Evolutionary conservation across 2,329 filamentous ascomycete species (phyloP).

Genomic region (Fusarium papillatum): DNA sequence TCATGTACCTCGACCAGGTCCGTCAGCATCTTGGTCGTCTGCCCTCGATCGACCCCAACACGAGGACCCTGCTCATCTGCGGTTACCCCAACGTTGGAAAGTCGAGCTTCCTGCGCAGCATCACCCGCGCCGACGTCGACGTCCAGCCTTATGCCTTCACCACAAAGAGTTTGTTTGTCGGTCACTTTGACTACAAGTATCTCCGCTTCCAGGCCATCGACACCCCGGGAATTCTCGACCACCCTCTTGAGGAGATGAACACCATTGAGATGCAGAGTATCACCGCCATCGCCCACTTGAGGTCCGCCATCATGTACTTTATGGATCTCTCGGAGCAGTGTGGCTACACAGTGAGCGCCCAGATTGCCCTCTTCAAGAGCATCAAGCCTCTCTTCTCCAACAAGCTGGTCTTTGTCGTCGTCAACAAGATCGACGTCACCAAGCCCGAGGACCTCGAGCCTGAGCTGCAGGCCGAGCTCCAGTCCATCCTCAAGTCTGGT

Average conservation of each 20-base stretch:
- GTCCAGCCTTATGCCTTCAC: constrained; percentile 99
- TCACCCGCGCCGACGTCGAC: constrained; percentile 95
- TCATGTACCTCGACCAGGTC: constrained; percentile 92
- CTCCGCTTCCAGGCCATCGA: constrained; percentile 82
- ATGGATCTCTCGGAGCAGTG: constrained; percentile 99
- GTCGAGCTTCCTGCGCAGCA: constrained; percentile 92
- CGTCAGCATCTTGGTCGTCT: constrained; percentile 97
- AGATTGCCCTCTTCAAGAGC: constrained; percentile 95
- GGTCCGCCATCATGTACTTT: constrained; percentile 96
- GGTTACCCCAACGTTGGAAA: constrained; percentile 99
- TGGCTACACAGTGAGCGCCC: constrained; percentile 91
- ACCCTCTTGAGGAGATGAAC: constrained; percentile 99
- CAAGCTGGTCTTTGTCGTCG: constrained; percentile 95
- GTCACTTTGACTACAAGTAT: constrained; percentile 95
- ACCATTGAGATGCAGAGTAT: constrained; percentile 99
- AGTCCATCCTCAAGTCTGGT: constrained; percentile 84
- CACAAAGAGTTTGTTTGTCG: constrained; percentile 96
- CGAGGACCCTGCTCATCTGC: constrained; percentile 94
- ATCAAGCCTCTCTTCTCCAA: constrained; percentile 98
- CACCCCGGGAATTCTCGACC: constrained; percentile 97
- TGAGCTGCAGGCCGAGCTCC: constrained; percentile 82
- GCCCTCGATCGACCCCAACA: constrained; percentile 98
- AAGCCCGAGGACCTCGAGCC: constrained; percentile 88
- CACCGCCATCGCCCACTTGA: constrained; percentile 95
- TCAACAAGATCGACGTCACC: constrained; percentile 98